Evolutionary conservation across 2,329 filamentous ascomycete genomes (phyloP), one percentile per base, ranked within the genome.

Genomic region (Leptosphaerulina australis): DNA sequence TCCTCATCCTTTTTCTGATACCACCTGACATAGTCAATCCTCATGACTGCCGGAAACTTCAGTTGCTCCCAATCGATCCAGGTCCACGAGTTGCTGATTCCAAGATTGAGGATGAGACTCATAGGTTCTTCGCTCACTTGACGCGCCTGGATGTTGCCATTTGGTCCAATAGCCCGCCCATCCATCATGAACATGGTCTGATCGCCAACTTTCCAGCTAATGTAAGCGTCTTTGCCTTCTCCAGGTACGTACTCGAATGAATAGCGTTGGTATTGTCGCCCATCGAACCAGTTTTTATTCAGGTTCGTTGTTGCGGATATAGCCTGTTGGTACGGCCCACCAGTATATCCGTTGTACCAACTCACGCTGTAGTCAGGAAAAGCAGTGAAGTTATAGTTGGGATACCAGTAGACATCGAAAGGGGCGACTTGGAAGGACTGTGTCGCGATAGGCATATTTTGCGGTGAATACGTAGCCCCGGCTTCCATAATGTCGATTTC

Each of bases 261-360:
- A 62, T 80, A 83, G 39, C 77, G 80, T 58, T 83, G 81, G 58
- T 82, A 83, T 15, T 72, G 66, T 11, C 76, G 73, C 4, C 78
- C 78, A 49, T 83, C 79, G 47, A 79, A 84, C 81, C 81, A 83
- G 8, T 76, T 58, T 51, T 78, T 80, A 63, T 83, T 83, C 9
- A 84, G 69, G 39, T 78, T 76, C 0, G 80, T 81, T 9, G 79
- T 79, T 5, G 75, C 79, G n/a, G 78, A 81, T 10, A 84, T 73
- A 24, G 81, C 81, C 66, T 84, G 79, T 58, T 84, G 81, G 53
- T 72, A 83, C 2, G 79, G 79, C 1, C 80, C 81, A 14, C 81
- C 81, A 21, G 75, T 76, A 56, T 81, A 84, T 2, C 70, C 68
- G 53, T 84, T 84, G 49, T 80, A 74, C 10, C 69, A 70, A 12